Base-by-base conservation (phyloP, 106 monocot genomes). In the Phalaenopsis aphrodite region DNA sequence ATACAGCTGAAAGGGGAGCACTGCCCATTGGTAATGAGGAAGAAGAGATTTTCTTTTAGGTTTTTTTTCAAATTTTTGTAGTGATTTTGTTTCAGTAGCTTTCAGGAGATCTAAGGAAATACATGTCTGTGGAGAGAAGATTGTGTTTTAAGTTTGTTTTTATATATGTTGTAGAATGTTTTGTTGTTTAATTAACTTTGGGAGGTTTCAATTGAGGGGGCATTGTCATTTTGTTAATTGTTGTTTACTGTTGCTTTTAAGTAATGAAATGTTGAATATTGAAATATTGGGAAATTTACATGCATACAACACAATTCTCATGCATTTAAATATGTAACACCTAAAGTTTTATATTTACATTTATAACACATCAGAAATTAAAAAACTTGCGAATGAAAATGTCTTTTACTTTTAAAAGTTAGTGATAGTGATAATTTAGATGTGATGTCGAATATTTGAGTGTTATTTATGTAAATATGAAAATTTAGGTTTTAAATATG, bases 11-110 rank as follows among this genome's bases (percentile, higher is more conserved):
- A 66, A 77, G 87, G 58, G 95, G 92, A 55, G 80, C 52, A 39
- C 56, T 90, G 36, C 81, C 89, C 11, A 76, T 90, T 12, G 90
- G 45, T 46, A 84, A 86, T 17, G 91, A 93, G 52, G 92, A 94
- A 81, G 97, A 94, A 81, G 94, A 98, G 72, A 89, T 94, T 79
- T 88, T 78, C 19, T 98, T 98, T 72, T 98, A 89, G 76, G 61
- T n/a, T 24, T 37, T 17, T 30, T 18, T 1, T 46, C 15, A 79
- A 79, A 46, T 36, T 79, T 79, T 79, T 66, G 36, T 45, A 45
- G 48, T 5, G 55, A 8, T 67, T 14, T 47, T 66, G 41, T 87
- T 81, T 87, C 84, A 79, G 37, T 87, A 82, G 81, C 5, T 55
- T n/a, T 49, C n/a, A 21, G 8, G 37, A 61, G 19, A 66, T 76